These are phyloP conservation scores for Aegilops tauschii DNA, from an alignment of 176 grass and related monocot genomes.

Conservation along the genomic window DNA sequence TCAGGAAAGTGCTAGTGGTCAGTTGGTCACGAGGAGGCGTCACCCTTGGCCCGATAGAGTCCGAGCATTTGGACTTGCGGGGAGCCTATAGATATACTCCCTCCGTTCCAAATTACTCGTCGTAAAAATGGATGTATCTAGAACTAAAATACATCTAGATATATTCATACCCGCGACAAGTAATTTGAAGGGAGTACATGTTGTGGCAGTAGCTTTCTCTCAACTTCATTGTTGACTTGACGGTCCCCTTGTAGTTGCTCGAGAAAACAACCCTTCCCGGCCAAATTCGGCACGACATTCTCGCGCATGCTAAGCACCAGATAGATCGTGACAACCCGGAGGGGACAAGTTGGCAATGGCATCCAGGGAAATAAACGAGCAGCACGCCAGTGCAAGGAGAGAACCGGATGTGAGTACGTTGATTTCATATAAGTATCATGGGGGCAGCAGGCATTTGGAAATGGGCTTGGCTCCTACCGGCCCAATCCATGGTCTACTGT, in stretches of 20 bases:
- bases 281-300: neutral
- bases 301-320: neutral
- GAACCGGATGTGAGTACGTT: neutral
- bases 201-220: neutral
- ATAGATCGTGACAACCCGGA: neutral
- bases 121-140: too few relatives aligned
- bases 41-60: neutral
- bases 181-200: neutral
- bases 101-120: too few relatives aligned
- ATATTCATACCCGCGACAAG: too few relatives aligned
- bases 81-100: neutral
- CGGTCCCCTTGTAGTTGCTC: neutral
- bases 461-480: neutral
- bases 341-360: neutral
- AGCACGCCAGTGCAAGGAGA: neutral
- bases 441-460: too few relatives aligned
- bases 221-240: slow-evolving; percentile 17
- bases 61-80: neutral
- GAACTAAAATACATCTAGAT: too few relatives aligned
- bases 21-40: neutral
- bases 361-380: neutral
- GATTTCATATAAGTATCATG: too few relatives aligned
- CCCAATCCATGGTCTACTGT: too few relatives aligned
- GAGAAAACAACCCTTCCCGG: neutral
- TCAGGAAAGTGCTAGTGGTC: neutral